Percentiles rank a stretch among this genome's conserved stretches.
These are phyloP conservation scores for Favolaschia claudopus DNA, from an alignment of 768 basidiomycete genomes.

Conservation along the genomic window DNA sequence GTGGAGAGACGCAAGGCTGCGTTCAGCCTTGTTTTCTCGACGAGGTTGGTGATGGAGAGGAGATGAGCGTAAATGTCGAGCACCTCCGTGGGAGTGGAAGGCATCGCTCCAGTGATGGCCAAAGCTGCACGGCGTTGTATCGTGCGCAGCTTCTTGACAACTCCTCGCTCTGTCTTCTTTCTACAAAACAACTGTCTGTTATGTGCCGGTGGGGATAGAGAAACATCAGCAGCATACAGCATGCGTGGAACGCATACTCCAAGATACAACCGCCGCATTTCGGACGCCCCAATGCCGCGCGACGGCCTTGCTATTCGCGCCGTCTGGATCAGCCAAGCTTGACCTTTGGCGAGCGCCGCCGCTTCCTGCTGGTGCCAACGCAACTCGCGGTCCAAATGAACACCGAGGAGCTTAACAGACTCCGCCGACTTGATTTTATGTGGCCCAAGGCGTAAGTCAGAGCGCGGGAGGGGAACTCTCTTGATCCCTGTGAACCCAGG, in stretches of 20 bases:
- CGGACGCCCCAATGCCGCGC: conserved; percentile 4
- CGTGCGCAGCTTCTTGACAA: background rate
- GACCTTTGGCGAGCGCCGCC: conserved; percentile 23
- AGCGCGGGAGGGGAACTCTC: background rate
- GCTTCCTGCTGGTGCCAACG: conserved; percentile 34
- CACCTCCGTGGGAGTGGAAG: conserved; percentile 19
- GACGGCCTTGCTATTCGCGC: conserved; percentile 7
- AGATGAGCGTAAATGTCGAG: conserved; percentile 23
- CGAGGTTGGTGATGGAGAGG: background rate
- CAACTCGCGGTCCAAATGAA: conserved; percentile 40
- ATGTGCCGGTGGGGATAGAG: background rate
- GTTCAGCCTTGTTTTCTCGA: background rate
- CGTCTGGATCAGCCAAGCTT: conserved; percentile 24
- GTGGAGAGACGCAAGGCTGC: conserved; percentile 3
- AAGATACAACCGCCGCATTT: conserved; percentile 22
- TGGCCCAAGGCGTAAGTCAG: conserved; percentile 6
- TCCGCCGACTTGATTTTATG: conserved; percentile 25
- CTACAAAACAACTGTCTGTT: too few species aligned
- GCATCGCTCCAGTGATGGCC: conserved; percentile 23
- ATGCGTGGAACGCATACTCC: conserved; percentile 29
- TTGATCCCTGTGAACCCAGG: conserved; percentile 4
- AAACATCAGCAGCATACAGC: conserved; percentile 31
- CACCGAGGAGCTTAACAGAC: conserved; percentile 37
- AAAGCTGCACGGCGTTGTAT: conserved; percentile 29
- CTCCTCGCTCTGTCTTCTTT: background rate